Percentiles rank a stretch among this genome's conserved stretches.
phyloP scores from a whole-genome alignment of 2,329 filamentous ascomycete genomes.

The Alternaria triticina region DNA sequence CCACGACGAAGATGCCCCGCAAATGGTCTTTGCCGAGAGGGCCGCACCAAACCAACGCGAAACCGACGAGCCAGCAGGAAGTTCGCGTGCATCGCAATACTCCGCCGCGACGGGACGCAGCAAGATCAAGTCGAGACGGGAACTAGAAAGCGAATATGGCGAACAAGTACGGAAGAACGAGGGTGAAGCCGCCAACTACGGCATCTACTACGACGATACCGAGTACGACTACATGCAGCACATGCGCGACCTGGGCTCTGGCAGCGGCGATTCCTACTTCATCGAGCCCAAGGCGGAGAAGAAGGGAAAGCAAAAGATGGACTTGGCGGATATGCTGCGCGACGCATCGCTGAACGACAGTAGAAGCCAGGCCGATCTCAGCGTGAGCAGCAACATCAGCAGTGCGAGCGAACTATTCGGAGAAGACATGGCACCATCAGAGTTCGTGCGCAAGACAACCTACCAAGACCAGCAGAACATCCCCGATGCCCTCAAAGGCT shows the following conservation, averaged over 20 bases:
- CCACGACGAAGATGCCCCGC: slow-evolving; percentile 85
- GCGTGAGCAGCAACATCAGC: slow-evolving; percentile 49
- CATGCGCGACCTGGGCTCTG: slow-evolving; percentile 77
- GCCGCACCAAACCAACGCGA: slow-evolving; percentile 49
- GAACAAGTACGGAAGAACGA: slow-evolving; percentile 81
- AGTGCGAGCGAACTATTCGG: slow-evolving; percentile 66
- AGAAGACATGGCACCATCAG: slow-evolving; percentile 77
- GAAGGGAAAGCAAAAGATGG: slow-evolving; percentile 75
- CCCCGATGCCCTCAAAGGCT: slow-evolving; percentile 88
- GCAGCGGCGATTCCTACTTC: slow-evolving; percentile 76
- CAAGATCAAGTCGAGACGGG: slow-evolving; percentile 71
- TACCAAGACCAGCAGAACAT: slow-evolving; percentile 95
- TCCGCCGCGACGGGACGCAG: slow-evolving; percentile 50
- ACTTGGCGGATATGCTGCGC: slow-evolving; percentile 81
- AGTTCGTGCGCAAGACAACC: slow-evolving; percentile 75
- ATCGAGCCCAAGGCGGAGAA: slow-evolving; percentile 73
- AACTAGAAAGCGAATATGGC: slow-evolving; percentile 78
- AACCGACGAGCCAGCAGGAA: slow-evolving; percentile 51
- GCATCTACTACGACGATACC: slow-evolving; percentile 93
- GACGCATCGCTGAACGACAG: slow-evolving; percentile 52
- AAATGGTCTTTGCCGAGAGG: slow-evolving; percentile 85
- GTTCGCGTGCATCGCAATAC: slow-evolving; percentile 54
- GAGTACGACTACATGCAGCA: slow-evolving; percentile 99
- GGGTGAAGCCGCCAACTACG: slow-evolving; percentile 92
- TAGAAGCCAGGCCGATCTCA: slow-evolving; percentile 53